phyloP scores from a whole-genome alignment of 78 protist genomes.

The Tieghemostelium lacteum region DNA sequence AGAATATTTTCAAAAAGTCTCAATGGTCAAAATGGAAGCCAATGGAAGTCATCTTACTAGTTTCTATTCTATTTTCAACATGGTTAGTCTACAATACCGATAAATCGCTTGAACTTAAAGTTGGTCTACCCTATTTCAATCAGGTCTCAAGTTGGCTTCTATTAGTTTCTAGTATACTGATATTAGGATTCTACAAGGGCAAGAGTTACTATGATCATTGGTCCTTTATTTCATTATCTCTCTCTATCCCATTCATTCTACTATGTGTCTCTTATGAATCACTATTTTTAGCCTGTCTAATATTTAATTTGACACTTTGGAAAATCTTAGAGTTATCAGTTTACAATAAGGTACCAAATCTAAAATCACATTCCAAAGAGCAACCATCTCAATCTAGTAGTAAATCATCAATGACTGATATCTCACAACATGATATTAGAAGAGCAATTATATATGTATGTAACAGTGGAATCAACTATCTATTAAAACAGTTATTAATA shows the following conservation, averaged over 20 bases:
- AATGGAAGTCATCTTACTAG: neutral
- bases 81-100: constrained; percentile 73
- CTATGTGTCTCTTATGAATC: constrained; percentile 57
- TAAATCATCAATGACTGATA: neutral
- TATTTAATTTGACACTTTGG: constrained; percentile 59
- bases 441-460: constrained; percentile 83
- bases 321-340: constrained; percentile 28
- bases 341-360: constrained; percentile 1
- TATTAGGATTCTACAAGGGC: constrained; percentile 12
- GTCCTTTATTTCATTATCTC: constrained; percentile 16
- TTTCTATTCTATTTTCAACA: constrained; percentile 49
- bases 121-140: constrained; percentile 64
- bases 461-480: neutral
- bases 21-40: neutral
- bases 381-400: constrained; percentile 9
- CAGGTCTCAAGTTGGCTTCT: constrained; percentile 55
- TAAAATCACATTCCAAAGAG: neutral
- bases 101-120: constrained; percentile 63
- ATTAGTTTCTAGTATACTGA: constrained; percentile 12
- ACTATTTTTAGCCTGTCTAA: constrained; percentile 24
- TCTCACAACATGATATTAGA: constrained; percentile 71
- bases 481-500: neutral
- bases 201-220: constrained; percentile 54
- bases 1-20: neutral
- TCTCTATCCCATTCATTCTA: constrained; percentile 66